Base-by-base conservation (phyloP, 495 filamentous ascomycete genomes). In the Bryoglossum gracile region DNA sequence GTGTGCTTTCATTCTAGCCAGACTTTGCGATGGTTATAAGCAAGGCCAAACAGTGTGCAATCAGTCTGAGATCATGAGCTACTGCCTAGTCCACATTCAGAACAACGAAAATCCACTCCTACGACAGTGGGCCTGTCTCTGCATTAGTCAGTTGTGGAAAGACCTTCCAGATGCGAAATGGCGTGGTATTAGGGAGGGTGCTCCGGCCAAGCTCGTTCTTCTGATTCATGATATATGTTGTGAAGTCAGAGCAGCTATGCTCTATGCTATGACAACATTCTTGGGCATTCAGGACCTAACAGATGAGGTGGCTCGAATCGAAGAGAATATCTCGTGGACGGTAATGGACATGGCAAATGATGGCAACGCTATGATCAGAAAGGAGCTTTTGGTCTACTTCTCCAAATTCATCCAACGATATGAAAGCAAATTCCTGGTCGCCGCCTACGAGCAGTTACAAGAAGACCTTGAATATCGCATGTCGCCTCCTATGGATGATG, bases 1-100 rank as follows among this genome's bases (percentile, higher is more conserved):
- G 92, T 97, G 91, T 60, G 92, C 92, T 3, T 99, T 99, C 59
- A 94, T 99, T 47, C 75, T 97, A 28, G 84, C 92, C 11, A 94
- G 95, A 72, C 87, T 99, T 51, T 99, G 92, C 76, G 90, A 90
- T 55, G 86, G 83, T 28, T 96, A 90, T 61, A 82, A 78, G 32
- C 88, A 91, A 61, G 92, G 89, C 2, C 89, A 96, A 62, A 81
- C 83, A 30, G 87, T 95, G 8, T 95, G 90, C 60, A 78, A 82
- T 56, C 80, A 84, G 44, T 86, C 86, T 0, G 88, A 90, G 39
- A 78, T 96, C 35, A 89, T 97, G 68, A 81, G 83, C 17, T 86
- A 81, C 38, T 95, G 87, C 60, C 66, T 96, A 33, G 71, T 73
- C 10, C 87, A 95, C 65, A 71, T 95, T n/a, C 73, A 73, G 26